A percentile compares a stretch with the other conserved stretches of the same genome.
Evolutionary conservation across 2,329 filamentous ascomycete species (phyloP).

Genomic region (Claviceps sp.): DNA sequence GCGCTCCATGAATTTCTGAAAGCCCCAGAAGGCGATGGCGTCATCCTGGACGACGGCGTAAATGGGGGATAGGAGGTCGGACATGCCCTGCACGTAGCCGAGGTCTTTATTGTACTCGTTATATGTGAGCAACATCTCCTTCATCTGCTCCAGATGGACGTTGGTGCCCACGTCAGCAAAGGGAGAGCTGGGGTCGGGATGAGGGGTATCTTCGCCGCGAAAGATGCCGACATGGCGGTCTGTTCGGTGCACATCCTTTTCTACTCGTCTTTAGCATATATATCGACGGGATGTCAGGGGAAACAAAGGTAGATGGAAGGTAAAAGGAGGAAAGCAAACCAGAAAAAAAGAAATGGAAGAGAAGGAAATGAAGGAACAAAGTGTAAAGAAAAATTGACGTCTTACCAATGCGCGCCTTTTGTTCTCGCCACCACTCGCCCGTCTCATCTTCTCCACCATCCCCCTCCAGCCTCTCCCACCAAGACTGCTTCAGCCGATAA

Average conservation of each 20-base stretch:
- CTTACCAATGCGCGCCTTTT: constrained; percentile 84
- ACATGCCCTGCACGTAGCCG: constrained; percentile 98
- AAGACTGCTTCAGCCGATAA: constrained; percentile 80
- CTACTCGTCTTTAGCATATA: constrained; percentile 35
- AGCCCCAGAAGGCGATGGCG: constrained; percentile 91
- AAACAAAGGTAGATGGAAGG: not conserved
- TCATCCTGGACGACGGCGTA: constrained; percentile 98
- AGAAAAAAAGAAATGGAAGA: not conserved
- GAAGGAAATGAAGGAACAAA: not conserved
- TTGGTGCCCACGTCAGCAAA: constrained; percentile 91
- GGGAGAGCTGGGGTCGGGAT: constrained; percentile 89
- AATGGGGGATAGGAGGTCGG: constrained; percentile 84
- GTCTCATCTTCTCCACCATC: constrained; percentile 67
- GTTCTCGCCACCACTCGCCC: constrained; percentile 94
- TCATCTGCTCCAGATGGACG: constrained; percentile 95
- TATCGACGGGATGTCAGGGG: not conserved
- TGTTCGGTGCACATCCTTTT: constrained; percentile 96
- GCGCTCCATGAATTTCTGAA: constrained; percentile 89
- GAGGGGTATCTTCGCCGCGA: constrained; percentile 87
- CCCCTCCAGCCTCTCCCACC: constrained; percentile 91
- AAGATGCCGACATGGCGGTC: constrained; percentile 94
- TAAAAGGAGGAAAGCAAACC: too few relatives aligned
- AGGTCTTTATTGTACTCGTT: constrained; percentile 95
- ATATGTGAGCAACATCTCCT: constrained; percentile 96
- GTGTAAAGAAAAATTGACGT: constrained; percentile 3